A percentile compares a stretch with the other conserved stretches of the same genome.
These are phyloP conservation scores for Dissophora ornata DNA, from an alignment of 192 early-diverging fungal species.

Conservation along the genomic window DNA sequence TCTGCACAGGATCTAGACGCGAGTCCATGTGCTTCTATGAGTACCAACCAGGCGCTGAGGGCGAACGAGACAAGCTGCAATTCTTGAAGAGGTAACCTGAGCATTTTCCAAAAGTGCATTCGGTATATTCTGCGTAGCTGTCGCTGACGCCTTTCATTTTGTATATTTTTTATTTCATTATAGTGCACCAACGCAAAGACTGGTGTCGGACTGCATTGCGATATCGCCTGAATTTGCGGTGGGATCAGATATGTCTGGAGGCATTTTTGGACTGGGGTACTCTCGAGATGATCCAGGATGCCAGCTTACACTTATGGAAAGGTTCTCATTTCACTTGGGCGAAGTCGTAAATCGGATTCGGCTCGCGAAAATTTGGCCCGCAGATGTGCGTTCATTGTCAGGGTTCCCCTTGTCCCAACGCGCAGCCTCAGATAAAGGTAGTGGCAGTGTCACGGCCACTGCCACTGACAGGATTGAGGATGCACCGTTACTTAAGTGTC, in stretches of 20 bases:
- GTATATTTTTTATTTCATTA: not conserved
- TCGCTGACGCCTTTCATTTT: no score
- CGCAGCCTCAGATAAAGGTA: not conserved
- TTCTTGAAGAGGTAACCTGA: slow-evolving; percentile 46
- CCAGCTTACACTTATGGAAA: slow-evolving; percentile 34
- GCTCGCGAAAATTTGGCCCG: slow-evolving; percentile 28
- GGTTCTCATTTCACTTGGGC: slow-evolving; percentile 43
- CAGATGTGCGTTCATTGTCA: slow-evolving; percentile 23
- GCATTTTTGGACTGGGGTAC: slow-evolving; percentile 47
- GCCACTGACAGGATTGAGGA: not conserved
- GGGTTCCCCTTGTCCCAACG: slow-evolving; percentile 19
- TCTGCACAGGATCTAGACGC: slow-evolving; percentile 42
- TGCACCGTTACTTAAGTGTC: not conserved
- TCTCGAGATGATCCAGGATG: slow-evolving; percentile 21
- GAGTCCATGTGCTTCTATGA: slow-evolving; percentile 49
- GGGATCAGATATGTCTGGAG: slow-evolving; percentile 29
- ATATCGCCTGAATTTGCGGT: slow-evolving; percentile 38
- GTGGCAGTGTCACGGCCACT: not conserved
- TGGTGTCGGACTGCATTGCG: slow-evolving; percentile 42
- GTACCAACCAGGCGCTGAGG: slow-evolving; percentile 7
- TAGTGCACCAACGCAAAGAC: not conserved
- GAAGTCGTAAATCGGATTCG: slow-evolving; percentile 36
- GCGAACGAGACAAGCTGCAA: slow-evolving; percentile 22
- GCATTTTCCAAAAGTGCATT: slow-evolving; percentile 14
- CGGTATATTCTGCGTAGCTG: not conserved